A percentile compares a stretch with the other conserved stretches of the same genome.
Conservation (phyloP, 345 rosid species). For the Clarkia xantiana region DNA sequence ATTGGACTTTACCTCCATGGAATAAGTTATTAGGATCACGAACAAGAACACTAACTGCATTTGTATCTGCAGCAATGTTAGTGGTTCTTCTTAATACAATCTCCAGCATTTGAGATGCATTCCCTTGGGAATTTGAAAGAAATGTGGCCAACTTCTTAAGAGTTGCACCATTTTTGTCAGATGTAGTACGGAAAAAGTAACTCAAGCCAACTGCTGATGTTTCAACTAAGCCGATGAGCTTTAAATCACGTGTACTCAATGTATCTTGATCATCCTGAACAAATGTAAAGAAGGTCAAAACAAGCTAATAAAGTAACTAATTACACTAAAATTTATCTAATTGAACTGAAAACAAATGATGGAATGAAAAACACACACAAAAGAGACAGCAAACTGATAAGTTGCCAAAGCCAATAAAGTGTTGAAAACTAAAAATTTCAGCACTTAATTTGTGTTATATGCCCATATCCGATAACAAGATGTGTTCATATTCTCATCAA, state of each 20-base stretch:
- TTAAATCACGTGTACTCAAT: slow-evolving; percentile 14
- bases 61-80: slow-evolving; percentile 51
- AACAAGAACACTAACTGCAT: slow-evolving; percentile 72
- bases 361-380: too few relatives aligned
- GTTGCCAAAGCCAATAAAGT: too few relatives aligned
- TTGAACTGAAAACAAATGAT: too few relatives aligned
- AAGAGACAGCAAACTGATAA: too few relatives aligned
- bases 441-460: too few relatives aligned
- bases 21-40: slow-evolving; percentile 38
- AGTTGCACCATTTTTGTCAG: slow-evolving; percentile 50
- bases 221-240: slow-evolving; percentile 55
- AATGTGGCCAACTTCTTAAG: slow-evolving; percentile 57
- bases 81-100: slow-evolving; percentile 66
- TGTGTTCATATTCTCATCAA: too few relatives aligned
- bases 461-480: too few relatives aligned
- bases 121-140: slow-evolving; percentile 36
- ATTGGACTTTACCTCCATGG: slow-evolving; percentile 32
- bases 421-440: too few relatives aligned
- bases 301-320: background rate
- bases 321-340: background rate
- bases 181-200: slow-evolving; percentile 47
- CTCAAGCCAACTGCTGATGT: slow-evolving; percentile 78
- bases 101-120: slow-evolving; percentile 45
- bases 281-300: background rate
- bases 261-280: slow-evolving; percentile 17